These are phyloP conservation scores for Phytophthora rubi DNA, from an alignment of 352 stramenopile genomes.

Conservation along the genomic window DNA sequence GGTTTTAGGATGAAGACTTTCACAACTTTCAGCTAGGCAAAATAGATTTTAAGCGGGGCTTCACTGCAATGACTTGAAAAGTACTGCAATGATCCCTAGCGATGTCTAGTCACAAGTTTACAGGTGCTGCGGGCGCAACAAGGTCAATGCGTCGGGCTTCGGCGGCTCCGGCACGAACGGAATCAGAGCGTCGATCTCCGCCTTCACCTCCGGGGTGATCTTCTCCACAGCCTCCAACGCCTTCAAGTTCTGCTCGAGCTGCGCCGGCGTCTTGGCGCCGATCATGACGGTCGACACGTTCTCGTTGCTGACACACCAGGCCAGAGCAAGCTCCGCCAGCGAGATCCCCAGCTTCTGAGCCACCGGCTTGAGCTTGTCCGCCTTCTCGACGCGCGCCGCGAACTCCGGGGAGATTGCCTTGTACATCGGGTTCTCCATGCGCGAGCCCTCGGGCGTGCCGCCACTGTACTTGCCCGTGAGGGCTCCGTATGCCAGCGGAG, in stretches of 20 bases:
- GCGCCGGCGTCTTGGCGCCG: constrained; percentile 51
- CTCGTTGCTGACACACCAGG: constrained; percentile 60
- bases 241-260: constrained; percentile 72
- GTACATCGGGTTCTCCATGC: constrained; percentile 45
- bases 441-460: constrained; percentile 54
- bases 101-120: background rate
- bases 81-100: too few species aligned
- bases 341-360: constrained; percentile 42
- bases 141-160: background rate
- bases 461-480: constrained; percentile 80
- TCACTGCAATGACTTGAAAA: too few species aligned
- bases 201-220: constrained; percentile 59
- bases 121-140: constrained; percentile 8
- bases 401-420: constrained; percentile 36
- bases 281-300: constrained; percentile 67
- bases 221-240: constrained; percentile 44
- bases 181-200: constrained; percentile 50
- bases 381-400: constrained; percentile 30
- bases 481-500: constrained; percentile 35
- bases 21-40: too few species aligned
- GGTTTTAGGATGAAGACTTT: too few species aligned
- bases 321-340: constrained; percentile 55
- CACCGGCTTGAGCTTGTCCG: constrained; percentile 44
- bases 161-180: constrained; percentile 7
- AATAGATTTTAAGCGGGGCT: too few species aligned